These are phyloP conservation scores for Uronychia binucleata DNA, from an alignment of 73 alveolate species.

Conservation along the genomic window DNA sequence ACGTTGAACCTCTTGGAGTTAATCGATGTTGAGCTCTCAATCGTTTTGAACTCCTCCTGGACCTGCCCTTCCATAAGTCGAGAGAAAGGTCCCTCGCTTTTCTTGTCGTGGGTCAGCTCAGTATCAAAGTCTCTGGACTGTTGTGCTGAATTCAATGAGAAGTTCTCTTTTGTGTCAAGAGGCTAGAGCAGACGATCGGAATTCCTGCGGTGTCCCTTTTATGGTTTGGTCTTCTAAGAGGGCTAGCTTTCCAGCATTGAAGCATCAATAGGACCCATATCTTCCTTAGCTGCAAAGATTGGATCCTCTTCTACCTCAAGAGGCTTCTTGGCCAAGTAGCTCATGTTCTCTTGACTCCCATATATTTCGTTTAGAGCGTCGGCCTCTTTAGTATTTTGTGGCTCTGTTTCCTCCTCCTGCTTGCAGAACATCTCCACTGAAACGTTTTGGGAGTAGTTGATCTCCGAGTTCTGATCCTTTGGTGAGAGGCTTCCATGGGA, in stretches of 20 bases:
- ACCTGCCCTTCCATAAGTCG: too few relatives aligned
- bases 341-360: background rate
- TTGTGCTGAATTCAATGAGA: background rate
- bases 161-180: background rate
- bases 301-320: background rate
- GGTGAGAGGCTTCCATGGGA: background rate
- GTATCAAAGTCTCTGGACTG: background rate
- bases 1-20: background rate
- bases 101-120: background rate
- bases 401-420: background rate
- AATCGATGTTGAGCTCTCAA: background rate
- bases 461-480: background rate
- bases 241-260: background rate
- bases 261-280: background rate
- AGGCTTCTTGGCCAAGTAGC: background rate
- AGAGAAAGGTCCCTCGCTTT: too few relatives aligned
- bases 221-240: too few relatives aligned
- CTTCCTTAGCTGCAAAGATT: background rate
- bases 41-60: background rate
- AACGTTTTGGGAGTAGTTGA: background rate
- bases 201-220: background rate
- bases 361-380: background rate
- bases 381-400: background rate
- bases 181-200: too few relatives aligned
- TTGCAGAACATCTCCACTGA: background rate